Percentiles rank a stretch among this genome's conserved stretches.
phyloP scores from a whole-genome alignment of 257 asterid genomes.

The Dorcoceras hygrometricum region DNA sequence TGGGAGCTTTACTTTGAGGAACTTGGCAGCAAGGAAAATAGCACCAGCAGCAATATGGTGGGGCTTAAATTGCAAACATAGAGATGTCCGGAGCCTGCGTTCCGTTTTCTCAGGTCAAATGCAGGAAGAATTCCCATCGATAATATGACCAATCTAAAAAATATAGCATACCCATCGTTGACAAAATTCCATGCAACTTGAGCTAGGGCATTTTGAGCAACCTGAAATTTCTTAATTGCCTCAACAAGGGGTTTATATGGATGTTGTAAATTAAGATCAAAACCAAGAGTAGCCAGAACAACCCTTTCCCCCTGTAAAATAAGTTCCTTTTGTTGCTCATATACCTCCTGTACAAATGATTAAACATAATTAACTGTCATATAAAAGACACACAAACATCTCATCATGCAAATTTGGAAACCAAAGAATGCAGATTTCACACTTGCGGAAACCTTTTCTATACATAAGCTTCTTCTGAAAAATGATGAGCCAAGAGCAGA shows the following conservation, averaged over 20 bases:
- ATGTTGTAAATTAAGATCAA: slow-evolving; percentile 77
- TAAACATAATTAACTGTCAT: slow-evolving; percentile 20
- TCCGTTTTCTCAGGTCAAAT: slow-evolving; percentile 63
- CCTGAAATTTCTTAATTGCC: slow-evolving; percentile 86
- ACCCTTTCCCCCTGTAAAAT: slow-evolving; percentile 79
- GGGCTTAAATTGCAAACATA: slow-evolving; percentile 98
- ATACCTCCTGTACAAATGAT: slow-evolving; percentile 67
- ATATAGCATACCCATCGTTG: slow-evolving; percentile 85
- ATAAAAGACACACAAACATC: neutral
- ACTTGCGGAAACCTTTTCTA: neutral
- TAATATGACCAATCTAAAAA: slow-evolving; percentile 27
- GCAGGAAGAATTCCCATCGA: slow-evolving; percentile 43
- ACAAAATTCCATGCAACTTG: slow-evolving; percentile 99
- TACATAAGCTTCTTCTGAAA: neutral
- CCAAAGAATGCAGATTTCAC: neutral
- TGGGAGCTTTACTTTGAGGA: slow-evolving; percentile 98
- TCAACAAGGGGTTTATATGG: slow-evolving; percentile 96
- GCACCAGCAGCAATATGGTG: slow-evolving; percentile 99
- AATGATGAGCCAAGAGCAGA: neutral
- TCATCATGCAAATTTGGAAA: neutral
- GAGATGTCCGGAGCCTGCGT: slow-evolving; percentile 98
- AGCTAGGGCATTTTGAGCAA: slow-evolving; percentile 87
- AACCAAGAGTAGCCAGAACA: slow-evolving; percentile 87
- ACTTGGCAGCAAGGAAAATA: slow-evolving; percentile 98
- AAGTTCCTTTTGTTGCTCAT: slow-evolving; percentile 87